Conservation (phyloP, 2,329 filamentous ascomycete genomes). For the Penicillium oxalicum region DNA sequence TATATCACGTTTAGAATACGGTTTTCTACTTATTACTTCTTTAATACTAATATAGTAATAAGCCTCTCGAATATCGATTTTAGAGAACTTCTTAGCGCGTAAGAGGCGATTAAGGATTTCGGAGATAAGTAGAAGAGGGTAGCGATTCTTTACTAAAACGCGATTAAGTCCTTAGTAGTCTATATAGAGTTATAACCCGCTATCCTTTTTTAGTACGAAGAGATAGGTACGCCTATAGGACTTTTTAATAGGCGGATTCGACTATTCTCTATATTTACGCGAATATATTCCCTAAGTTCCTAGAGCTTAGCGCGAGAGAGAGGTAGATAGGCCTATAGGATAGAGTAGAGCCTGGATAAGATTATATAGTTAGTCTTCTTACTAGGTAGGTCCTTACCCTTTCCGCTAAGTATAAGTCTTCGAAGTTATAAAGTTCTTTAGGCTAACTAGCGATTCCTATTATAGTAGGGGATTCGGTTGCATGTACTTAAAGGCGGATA, state of each 20-base stretch:
- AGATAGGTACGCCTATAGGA: background rate
- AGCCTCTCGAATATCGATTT: too few relatives aligned
- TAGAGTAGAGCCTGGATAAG: background rate
- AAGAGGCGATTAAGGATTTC: background rate
- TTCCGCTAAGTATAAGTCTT: background rate
- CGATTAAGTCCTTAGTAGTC: background rate
- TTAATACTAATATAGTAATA: too few relatives aligned
- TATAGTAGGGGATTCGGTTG: too few relatives aligned
- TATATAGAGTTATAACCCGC: background rate
- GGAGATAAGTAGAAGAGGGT: background rate
- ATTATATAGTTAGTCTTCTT: background rate
- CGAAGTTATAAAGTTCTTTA: background rate
- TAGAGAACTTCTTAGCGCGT: too few relatives aligned
- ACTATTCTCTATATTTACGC: background rate
- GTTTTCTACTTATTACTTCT: too few relatives aligned
- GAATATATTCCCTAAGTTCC: background rate
- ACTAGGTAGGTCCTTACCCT: background rate
- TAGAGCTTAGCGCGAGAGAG: background rate
- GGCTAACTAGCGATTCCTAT: background rate
- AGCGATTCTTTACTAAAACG: conserved; percentile 1
- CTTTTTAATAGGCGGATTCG: background rate
- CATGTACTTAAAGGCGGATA: too few relatives aligned
- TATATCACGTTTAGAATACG: too few relatives aligned
- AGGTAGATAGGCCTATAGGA: background rate
- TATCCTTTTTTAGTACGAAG: background rate